These are phyloP conservation scores for Pontederia paniculata DNA, from an alignment of 176 grass and related monocot genomes.

Conservation along the genomic window DNA sequence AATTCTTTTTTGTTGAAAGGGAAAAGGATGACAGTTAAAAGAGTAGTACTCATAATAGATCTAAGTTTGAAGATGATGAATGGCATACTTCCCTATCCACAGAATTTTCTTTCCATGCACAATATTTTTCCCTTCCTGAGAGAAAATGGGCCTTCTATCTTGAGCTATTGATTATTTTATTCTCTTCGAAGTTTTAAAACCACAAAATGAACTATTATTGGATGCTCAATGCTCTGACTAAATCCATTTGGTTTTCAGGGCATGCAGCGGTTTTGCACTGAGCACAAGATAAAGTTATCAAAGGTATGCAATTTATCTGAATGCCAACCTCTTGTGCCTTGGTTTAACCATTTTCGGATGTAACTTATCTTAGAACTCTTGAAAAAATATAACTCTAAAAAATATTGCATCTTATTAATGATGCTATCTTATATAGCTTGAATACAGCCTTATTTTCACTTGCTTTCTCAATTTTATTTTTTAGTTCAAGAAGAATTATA, in stretches of 20 bases:
- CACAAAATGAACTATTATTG: no score
- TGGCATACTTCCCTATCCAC: no score
- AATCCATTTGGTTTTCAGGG: conserved; percentile 31
- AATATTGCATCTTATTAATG: background rate
- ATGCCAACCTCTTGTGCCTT: no score
- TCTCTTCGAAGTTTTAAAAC: background rate
- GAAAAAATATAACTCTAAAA: background rate
- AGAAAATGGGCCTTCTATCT: no score
- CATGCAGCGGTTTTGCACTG: conserved; percentile 89
- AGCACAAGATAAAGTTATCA: conserved; percentile 98
- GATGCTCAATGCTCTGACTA: conserved; percentile 1
- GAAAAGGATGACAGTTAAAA: no score
- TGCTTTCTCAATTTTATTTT: background rate
- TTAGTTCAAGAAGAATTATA: background rate
- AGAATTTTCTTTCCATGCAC: no score
- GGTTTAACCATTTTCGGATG: background rate
- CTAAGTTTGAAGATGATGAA: no score
- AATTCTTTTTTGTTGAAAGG: no score
- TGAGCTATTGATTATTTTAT: conserved; percentile 1
- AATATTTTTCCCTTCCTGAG: no score
- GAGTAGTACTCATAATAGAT: no score
- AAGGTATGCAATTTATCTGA: conserved; percentile 38
- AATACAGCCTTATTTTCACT: background rate
- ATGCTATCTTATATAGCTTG: background rate
- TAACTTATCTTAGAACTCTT: background rate